Base-by-base conservation (phyloP, 192 early-diverging fungal species). In the Backusella australiensis region DNA sequence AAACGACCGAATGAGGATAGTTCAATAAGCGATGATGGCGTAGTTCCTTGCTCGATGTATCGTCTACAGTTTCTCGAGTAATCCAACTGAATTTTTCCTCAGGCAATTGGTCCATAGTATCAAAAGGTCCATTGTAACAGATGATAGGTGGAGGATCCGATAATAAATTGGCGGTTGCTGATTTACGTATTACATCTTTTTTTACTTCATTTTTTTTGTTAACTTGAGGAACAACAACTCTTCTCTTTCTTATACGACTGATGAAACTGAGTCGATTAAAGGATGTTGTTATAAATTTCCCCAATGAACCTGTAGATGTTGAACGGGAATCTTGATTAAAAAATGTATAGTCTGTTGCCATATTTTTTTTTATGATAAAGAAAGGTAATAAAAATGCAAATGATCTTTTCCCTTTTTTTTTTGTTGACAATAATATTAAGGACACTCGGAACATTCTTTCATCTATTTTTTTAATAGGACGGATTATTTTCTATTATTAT, bases 41-140 rank as follows among this genome's bases (percentile, higher is more conserved):
- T 26, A 67, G 2, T 14, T 44, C 70, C 7, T 52, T 32, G 21
- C 23, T 23, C 9, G 53, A 59, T 26, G 21, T 9, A 53, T 75
- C 72, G 9, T 69, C 78, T 15, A 36, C n/a, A 4, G 75, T 38
- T 6, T 63, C 32, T 8, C 69, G 66, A 17, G 59, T 56, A 2
- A 81, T 67, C 79, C 79, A 81, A 6, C 63, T 56, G 12, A 77
- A 53, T 9, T 72, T 76, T 35, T 81, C 75, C 26, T 72, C 52
- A 1, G 79, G 49, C 9, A 81, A 70, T 65, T 77, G 75, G 12
- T 81, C 79, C 36, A 81, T 34, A 19, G 75, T 77, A n/a, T 76
- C 72, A 19, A 52, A 29, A 3, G 72, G 69, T 5, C 79, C 79
- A 74, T 81, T 77, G 21, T 81, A 81, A 53, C 77, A 67, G 6